Evolutionary conservation across 768 basidiomycete species (phyloP).

Genomic region (Termitomyces sp.): DNA sequence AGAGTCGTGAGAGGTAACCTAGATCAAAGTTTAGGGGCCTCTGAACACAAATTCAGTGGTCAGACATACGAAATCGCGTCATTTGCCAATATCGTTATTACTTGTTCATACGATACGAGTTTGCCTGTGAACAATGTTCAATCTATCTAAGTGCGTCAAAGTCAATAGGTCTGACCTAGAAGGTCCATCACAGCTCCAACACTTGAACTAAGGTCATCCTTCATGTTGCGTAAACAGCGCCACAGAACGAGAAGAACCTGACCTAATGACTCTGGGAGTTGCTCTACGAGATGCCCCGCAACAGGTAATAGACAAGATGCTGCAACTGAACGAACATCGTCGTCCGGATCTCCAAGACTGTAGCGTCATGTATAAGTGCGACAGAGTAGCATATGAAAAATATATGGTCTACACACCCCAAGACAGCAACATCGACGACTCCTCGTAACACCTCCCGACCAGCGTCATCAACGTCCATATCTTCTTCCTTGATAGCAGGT

Average conservation of each 20-base stretch:
- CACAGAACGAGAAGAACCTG: slow-evolving; percentile 81
- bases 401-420: slow-evolving; percentile 62
- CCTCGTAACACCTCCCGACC: slow-evolving; percentile 63
- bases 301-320: slow-evolving; percentile 89
- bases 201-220: slow-evolving; percentile 94
- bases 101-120: slow-evolving; percentile 71
- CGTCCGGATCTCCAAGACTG: slow-evolving; percentile 86
- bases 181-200: slow-evolving; percentile 98
- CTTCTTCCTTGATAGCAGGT: slow-evolving; percentile 28
- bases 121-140: slow-evolving; percentile 46
- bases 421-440: slow-evolving; percentile 84
- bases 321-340: slow-evolving; percentile 94
- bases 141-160: background rate
- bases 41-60: background rate
- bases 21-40: background rate
- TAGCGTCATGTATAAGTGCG: background rate
- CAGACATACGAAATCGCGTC: slow-evolving; percentile 59
- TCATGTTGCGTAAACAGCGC: slow-evolving; percentile 87
- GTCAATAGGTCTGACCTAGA: slow-evolving; percentile 49
- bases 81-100: slow-evolving; percentile 70
- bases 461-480: slow-evolving; percentile 26
- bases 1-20: slow-evolving; percentile 80
- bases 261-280: slow-evolving; percentile 65
- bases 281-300: slow-evolving; percentile 71
- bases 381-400: background rate